Evolutionary conservation across 1,284 basidiomycete species (phyloP), one percentile per base, ranked within the genome.

Genomic region (Apiotrichum sp.): DNA sequence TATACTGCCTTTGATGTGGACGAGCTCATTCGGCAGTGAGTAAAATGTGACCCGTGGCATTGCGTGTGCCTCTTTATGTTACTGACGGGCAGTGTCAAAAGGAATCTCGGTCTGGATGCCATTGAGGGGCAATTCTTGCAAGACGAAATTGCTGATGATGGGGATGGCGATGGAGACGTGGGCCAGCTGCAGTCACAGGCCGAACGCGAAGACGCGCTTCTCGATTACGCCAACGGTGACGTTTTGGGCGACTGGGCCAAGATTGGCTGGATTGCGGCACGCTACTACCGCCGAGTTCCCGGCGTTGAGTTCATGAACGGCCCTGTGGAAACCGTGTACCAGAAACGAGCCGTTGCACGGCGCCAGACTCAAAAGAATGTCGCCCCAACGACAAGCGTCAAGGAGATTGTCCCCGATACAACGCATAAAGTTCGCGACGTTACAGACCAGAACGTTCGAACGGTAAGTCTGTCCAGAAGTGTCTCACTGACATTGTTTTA

Each of bases 221-320:
- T 4, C 9, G 36, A 29, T 0, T 22, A 33, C 14, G 39, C 39
- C 13, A n/a, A 34, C 40, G 64, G 50, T 47, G 56, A 22, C 62
- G 64, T 40, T 14, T 35, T 46, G 31, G 74, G 74, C 2, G 65
- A 72, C 53, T 76, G 73, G 74, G 67, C 70, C 45, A 67, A 64
- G 53, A 65, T 79, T 11, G 78, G 77, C 1, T 73, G 74, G 67
- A 68, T 77, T 59, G 73, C 77, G 1, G 70, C 71, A 1, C 64
- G 62, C 46, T 63, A 73, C 47, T 67, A 57, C 38, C 63, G 70
- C 29, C 64, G 77, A 9, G 72, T 75, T 9, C 66, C 73, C 0
- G 72, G 75, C 3, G 63, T 77, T 5, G 78, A 79, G 62, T 76
- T 78, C 62, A 75, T 79, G 78, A 67, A 69, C 47, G 73, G 73